Base-by-base conservation (phyloP, 1,284 basidiomycete genomes). In the Boletus albobrunnescens region DNA sequence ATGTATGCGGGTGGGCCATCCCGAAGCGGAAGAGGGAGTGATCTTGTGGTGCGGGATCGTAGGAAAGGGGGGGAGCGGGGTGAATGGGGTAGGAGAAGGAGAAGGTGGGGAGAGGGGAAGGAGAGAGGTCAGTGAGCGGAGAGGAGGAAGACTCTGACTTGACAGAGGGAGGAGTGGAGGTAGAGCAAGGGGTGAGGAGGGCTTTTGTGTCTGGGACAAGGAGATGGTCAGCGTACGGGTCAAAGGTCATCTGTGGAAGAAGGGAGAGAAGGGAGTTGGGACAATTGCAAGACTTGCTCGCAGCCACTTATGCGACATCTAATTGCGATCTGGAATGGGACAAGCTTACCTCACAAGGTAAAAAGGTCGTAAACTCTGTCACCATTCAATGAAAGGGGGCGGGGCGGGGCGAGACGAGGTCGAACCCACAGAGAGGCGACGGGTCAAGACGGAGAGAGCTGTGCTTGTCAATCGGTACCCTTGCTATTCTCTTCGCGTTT, bases 111-210 rank as follows among this genome's bases (percentile, higher is more conserved):
- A 44, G 44, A 9, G 60, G 57, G 0, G 61, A 49, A 2, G 55
- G 58, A 0, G 55, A 53, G n/a, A 48, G 47, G 46, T 59, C 58
- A 22, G 47, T 46, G 37, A 53, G 50, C 2, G 60, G 59, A 0
- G 64, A 49, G 1, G 63, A 52, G 22, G 63, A 59, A 2, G 51
- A 48, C 44, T 64, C 61, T 9, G 64, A 67, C 50, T 64, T 67
- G 35, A 64, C 59, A 9, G 61, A 60, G 17, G 56, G 45, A 0
- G 54, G 39, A 2, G 42, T 28, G 23, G 50, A 37, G 3, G 40
- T 13, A 9, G 44, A 26, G 28, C 28, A 30, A 13, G 38, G 32
- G 12, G 27, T 12, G 4, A 51, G 17, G 3, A 36, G 35, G 3
- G 27, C 7, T 3, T 39, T 42, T 26, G 46, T 14, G 26, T 51